A percentile compares a stretch with the other conserved stretches of the same genome.
These are phyloP conservation scores for Zymoseptoria crescenta DNA, from an alignment of 2,329 filamentous ascomycete species.

Conservation along the genomic window DNA sequence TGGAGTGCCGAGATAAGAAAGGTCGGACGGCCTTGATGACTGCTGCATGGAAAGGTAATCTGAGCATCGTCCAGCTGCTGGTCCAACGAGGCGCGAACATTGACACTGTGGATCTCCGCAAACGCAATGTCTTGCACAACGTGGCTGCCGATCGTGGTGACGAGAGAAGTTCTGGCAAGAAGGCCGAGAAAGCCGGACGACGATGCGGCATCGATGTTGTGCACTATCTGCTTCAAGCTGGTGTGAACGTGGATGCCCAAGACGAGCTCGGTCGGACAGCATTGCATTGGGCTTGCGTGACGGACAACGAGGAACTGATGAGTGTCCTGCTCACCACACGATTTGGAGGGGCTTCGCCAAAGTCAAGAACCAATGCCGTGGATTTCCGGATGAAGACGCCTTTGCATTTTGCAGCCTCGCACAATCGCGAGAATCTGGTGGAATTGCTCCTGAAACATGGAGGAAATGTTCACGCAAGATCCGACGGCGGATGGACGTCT, in stretches of 20 bases:
- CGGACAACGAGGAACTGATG: conserved; percentile 18
- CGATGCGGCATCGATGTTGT: conserved; percentile 16
- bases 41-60: conserved; percentile 37
- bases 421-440: conserved; percentile 39
- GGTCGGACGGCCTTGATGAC: conserved; percentile 38
- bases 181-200: conserved; percentile 8
- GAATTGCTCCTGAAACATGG: conserved; percentile 90
- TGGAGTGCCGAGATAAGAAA: conserved; percentile 36
- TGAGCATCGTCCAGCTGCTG: conserved; percentile 33
- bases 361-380: conserved; percentile 12
- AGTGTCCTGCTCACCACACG: conserved; percentile 12
- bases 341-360: conserved; percentile 13
- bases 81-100: conserved; percentile 23
- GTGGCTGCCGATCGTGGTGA: conserved; percentile 34
- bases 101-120: conserved; percentile 16
- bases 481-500: conserved; percentile 87
- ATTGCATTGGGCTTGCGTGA: conserved; percentile 22
- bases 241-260: conserved; percentile 16
- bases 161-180: conserved; percentile 5
- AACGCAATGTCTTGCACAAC: conserved; percentile 32
- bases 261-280: conserved; percentile 18
- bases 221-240: conserved; percentile 17
- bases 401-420: conserved; percentile 16
- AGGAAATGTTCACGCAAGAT: conserved; percentile 78
- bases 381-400: conserved; percentile 19